A percentile compares a stretch with the other conserved stretches of the same genome.
Evolutionary conservation across 495 filamentous ascomycete genomes (phyloP).

Genomic region (Penicillium pancosmium): DNA sequence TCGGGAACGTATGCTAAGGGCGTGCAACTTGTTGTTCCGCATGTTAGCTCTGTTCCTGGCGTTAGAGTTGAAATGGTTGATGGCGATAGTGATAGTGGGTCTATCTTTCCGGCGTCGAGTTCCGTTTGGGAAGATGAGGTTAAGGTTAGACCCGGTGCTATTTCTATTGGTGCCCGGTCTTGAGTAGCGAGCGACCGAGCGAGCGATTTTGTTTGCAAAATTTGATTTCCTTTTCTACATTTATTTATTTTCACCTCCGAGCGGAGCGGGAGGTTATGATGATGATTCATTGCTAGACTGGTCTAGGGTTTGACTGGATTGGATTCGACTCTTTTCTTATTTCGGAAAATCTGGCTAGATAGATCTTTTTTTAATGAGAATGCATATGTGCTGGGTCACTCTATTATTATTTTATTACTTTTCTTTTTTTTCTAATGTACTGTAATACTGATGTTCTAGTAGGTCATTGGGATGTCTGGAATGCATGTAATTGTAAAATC

Average conservation of each 20-base stretch:
- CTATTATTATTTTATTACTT: too few relatives aligned
- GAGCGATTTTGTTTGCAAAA: background rate
- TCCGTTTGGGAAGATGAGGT: constrained; percentile 33
- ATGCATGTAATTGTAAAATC: too few relatives aligned
- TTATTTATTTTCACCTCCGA: background rate
- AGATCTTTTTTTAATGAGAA: background rate
- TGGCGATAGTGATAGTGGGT: constrained; percentile 27
- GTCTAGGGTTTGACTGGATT: background rate
- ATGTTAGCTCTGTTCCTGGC: constrained; percentile 23
- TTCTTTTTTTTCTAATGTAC: too few relatives aligned
- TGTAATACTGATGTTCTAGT: too few relatives aligned
- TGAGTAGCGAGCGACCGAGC: background rate
- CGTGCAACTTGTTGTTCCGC: constrained; percentile 47
- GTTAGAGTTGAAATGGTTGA: constrained; percentile 19
- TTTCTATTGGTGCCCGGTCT: background rate
- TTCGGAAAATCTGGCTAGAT: background rate
- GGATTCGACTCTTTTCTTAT: background rate
- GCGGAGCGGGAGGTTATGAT: background rate
- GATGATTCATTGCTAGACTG: background rate
- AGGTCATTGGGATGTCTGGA: too few relatives aligned
- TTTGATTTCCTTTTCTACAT: background rate
- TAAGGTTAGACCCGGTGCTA: background rate
- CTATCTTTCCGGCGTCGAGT: constrained; percentile 39
- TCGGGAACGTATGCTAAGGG: constrained; percentile 37
- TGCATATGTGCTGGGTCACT: constrained; percentile 3